phyloP scores from a whole-genome alignment of 208 protist genomes.

The Crithidia expoeki region DNA sequence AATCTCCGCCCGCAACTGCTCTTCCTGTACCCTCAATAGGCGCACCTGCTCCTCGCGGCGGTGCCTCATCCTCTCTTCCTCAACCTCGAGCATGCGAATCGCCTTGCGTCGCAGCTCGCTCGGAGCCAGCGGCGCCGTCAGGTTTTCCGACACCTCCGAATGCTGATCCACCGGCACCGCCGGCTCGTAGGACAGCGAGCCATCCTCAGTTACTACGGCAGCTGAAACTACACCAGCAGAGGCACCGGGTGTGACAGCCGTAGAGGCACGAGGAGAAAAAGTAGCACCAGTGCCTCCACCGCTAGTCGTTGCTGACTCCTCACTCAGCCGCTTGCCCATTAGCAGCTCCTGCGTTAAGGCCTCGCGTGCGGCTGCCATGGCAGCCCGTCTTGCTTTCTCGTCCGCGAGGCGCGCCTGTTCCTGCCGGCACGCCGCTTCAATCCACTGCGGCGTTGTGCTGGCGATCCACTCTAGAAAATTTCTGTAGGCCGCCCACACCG shows the following conservation, averaged over 20 bases:
- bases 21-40: conserved; percentile 42
- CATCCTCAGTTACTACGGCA: conserved; percentile 17
- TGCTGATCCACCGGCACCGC: conserved; percentile 23
- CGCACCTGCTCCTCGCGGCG: conserved; percentile 45
- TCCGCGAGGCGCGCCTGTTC: conserved; percentile 34
- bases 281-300: not conserved
- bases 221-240: conserved; percentile 2
- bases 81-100: conserved; percentile 74
- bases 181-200: conserved; percentile 32
- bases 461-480: conserved; percentile 66
- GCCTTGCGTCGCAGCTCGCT: conserved; percentile 59
- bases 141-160: conserved; percentile 1
- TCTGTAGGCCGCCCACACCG: conserved; percentile 38
- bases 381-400: conserved; percentile 43
- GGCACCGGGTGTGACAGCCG: not conserved
- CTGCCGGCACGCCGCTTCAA: conserved; percentile 45
- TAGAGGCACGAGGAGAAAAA: not conserved
- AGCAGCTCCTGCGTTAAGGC: conserved; percentile 62
- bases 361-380: conserved; percentile 63
- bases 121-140: conserved; percentile 7
- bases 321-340: conserved; percentile 27
- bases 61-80: conserved; percentile 53
- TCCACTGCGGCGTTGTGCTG: conserved; percentile 61
- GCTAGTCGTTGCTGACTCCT: not conserved
- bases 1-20: conserved; percentile 35